Evolutionary conservation across 2,329 filamentous ascomycete species (phyloP).

Genomic region (Apiospora marii): DNA sequence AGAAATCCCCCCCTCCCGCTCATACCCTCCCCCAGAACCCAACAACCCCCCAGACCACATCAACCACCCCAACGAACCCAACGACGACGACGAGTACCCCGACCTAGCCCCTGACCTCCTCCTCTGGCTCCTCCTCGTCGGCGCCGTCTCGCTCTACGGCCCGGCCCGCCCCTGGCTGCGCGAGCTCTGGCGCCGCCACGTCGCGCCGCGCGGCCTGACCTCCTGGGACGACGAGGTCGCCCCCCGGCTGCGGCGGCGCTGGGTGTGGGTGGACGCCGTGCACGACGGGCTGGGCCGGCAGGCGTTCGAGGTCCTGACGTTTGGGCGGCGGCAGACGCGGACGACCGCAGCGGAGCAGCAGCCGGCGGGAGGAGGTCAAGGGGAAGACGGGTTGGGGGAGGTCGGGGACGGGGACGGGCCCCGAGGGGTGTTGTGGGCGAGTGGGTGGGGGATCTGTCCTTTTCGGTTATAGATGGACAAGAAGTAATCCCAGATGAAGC

Average conservation of each 20-base stretch:
- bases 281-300: not conserved
- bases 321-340: not conserved
- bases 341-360: not conserved
- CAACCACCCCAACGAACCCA: not conserved
- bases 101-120: not conserved
- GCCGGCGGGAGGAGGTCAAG: not conserved
- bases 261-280: slow-evolving; percentile 6
- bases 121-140: slow-evolving; percentile 13
- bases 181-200: not conserved
- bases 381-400: not conserved
- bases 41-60: no score
- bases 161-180: not conserved
- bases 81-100: not conserved
- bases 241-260: slow-evolving; percentile 2
- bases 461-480: not conserved
- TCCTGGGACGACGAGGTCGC: not conserved
- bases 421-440: not conserved
- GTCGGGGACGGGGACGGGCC: not conserved
- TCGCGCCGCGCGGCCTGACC: not conserved
- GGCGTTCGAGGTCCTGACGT: not conserved
- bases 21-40: not conserved
- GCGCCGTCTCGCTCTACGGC: slow-evolving; percentile 13
- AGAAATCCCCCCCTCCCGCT: not conserved
- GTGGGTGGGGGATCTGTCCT: slow-evolving; percentile 7
- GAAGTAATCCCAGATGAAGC: no score